These are phyloP conservation scores for Oidiodendron maius DNA, from an alignment of 495 filamentous ascomycete species.

Conservation along the genomic window DNA sequence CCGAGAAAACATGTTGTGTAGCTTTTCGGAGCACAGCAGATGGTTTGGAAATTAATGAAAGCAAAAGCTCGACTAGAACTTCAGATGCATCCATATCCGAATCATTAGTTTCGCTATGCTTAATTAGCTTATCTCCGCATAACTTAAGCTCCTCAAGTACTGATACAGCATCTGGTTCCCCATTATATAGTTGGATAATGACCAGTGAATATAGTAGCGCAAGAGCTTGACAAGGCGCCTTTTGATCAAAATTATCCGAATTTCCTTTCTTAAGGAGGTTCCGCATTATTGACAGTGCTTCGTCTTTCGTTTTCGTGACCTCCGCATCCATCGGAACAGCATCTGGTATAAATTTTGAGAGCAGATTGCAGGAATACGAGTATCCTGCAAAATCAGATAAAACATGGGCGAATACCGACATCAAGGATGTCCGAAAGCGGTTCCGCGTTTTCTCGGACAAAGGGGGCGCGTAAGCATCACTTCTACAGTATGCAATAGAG, in stretches of 20 bases:
- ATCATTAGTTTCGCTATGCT: constrained; percentile 43
- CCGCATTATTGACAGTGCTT: constrained; percentile 59
- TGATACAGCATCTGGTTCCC: constrained; percentile 72
- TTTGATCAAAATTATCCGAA: constrained; percentile 30
- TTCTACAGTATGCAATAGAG: constrained; percentile 39
- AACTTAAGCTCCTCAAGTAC: constrained; percentile 69
- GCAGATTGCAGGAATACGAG: constrained; percentile 39
- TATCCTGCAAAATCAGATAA: constrained; percentile 55
- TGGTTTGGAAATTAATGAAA: constrained; percentile 81
- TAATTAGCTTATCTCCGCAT: constrained; percentile 58
- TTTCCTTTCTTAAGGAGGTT: constrained; percentile 58
- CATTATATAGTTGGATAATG: constrained; percentile 83
- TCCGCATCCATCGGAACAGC: constrained; percentile 59
- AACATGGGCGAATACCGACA: constrained; percentile 58
- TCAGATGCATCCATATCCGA: constrained; percentile 56
- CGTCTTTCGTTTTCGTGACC: constrained; percentile 50
- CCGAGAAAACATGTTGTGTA: constrained; percentile 78
- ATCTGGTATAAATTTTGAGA: constrained; percentile 38
- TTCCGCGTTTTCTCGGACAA: constrained; percentile 56
- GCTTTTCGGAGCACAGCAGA: constrained; percentile 81
- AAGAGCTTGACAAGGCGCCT: constrained; percentile 51
- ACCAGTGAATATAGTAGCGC: constrained; percentile 80
- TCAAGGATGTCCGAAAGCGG: constrained; percentile 61
- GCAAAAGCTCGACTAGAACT: constrained; percentile 77
- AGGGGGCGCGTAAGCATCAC: constrained; percentile 37